Percentiles rank a stretch among this genome's conserved stretches.
Evolutionary conservation across 1,139 yeast species (phyloP).

Genomic region (Scheffersomyces quercinus): DNA sequence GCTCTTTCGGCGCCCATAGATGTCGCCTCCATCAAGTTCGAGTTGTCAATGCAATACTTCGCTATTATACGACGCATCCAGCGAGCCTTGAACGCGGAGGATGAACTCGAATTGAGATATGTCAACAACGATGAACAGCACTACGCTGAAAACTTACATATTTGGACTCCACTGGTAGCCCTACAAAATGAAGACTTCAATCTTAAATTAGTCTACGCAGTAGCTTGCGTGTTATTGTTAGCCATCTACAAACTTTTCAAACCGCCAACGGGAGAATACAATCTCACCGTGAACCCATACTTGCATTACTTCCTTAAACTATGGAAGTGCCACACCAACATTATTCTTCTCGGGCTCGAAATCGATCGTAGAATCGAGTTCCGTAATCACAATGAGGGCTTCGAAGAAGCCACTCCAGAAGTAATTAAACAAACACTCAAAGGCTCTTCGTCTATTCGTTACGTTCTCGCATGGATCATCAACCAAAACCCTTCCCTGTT

Average conservation of each 20-base stretch:
- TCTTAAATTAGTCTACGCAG: slow-evolving; percentile 51
- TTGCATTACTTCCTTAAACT: slow-evolving; percentile 52
- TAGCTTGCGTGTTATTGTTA: slow-evolving; percentile 50
- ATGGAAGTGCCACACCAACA: slow-evolving; percentile 66
- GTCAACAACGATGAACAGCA: slow-evolving; percentile 45
- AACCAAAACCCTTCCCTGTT: slow-evolving; percentile 45
- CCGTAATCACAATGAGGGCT: slow-evolving; percentile 31
- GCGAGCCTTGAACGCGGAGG: slow-evolving; percentile 42
- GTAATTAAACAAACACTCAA: slow-evolving; percentile 53
- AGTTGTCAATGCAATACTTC: slow-evolving; percentile 40
- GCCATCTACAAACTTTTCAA: slow-evolving; percentile 53
- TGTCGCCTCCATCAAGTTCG: slow-evolving; percentile 32
- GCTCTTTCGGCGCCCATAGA: not conserved
- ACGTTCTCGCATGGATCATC: slow-evolving; percentile 59
- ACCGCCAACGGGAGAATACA: slow-evolving; percentile 30
- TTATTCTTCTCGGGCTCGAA: slow-evolving; percentile 58
- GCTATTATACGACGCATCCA: slow-evolving; percentile 44
- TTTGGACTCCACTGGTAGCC: slow-evolving; percentile 55
- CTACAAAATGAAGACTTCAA: slow-evolving; percentile 27
- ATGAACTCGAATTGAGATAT: slow-evolving; percentile 45
- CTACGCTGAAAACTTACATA: slow-evolving; percentile 41
- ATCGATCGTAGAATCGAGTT: slow-evolving; percentile 63
- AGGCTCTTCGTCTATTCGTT: slow-evolving; percentile 64
- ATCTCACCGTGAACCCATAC: slow-evolving; percentile 59
- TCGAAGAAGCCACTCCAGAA: slow-evolving; percentile 46